These are phyloP conservation scores for Pseudogymnoascus sp. DNA, from an alignment of 2,329 filamentous ascomycete species.

Conservation along the genomic window DNA sequence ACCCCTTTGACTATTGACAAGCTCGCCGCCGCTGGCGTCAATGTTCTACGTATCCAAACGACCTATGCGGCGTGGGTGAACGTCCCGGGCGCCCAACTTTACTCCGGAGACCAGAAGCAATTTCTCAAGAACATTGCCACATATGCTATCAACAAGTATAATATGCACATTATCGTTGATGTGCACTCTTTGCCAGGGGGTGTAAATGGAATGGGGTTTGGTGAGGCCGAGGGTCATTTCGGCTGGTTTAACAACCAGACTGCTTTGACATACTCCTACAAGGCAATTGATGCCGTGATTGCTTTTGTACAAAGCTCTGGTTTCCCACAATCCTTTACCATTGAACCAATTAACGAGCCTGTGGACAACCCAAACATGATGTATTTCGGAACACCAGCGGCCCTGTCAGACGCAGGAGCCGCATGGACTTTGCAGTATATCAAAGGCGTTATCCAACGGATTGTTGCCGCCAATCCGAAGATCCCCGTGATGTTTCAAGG, in stretches of 20 bases:
- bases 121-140: slow-evolving; percentile 27
- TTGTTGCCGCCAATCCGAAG: slow-evolving; percentile 25
- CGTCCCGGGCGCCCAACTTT: slow-evolving; percentile 28
- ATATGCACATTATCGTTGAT: slow-evolving; percentile 31
- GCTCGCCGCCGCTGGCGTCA: slow-evolving; percentile 28
- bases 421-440: slow-evolving; percentile 30
- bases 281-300: slow-evolving; percentile 28
- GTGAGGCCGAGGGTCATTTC: slow-evolving; percentile 28
- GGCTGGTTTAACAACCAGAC: slow-evolving; percentile 32
- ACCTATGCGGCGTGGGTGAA: slow-evolving; percentile 32
- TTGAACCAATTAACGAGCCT: slow-evolving; percentile 33
- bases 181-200: slow-evolving; percentile 21
- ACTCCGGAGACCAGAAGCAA: slow-evolving; percentile 28
- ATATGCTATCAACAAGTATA: slow-evolving; percentile 30
- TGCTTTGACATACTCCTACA: slow-evolving; percentile 28
- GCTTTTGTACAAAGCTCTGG: slow-evolving; percentile 28
- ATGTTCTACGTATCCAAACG: slow-evolving; percentile 31
- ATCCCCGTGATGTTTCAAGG: slow-evolving; percentile 31
- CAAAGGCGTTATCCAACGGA: slow-evolving; percentile 23
- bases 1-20: slow-evolving; percentile 29
- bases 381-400: slow-evolving; percentile 28
- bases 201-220: slow-evolving; percentile 27
- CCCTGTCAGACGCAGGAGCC: slow-evolving; percentile 25
- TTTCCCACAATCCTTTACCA: slow-evolving; percentile 27
- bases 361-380: slow-evolving; percentile 27